Base-by-base conservation (phyloP, 2,329 filamentous ascomycete genomes). In the Alternaria atra region DNA sequence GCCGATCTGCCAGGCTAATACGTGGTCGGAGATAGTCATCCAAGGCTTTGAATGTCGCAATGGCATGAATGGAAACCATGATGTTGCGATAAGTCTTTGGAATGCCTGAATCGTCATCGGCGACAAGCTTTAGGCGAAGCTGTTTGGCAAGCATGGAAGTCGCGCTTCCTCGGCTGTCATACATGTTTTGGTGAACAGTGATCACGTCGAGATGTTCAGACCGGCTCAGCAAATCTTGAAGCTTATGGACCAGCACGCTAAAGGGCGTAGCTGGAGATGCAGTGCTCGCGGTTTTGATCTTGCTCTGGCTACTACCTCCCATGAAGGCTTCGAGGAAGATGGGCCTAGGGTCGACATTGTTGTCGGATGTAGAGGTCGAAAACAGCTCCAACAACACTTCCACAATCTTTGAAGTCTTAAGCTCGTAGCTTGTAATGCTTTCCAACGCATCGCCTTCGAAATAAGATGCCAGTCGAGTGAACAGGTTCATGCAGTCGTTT, bases 141-240 rank as follows among this genome's bases (percentile, higher is more conserved):
- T 99, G 95, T 78, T 98, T 98, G 5, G 93, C 94, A 6, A 99
- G 85, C 94, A 99, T 97, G 1, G 94, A 96, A 0, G 94, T 90
- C 23, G 94, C 93, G 74, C 92, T 97, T 78, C 90, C 96, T 60
- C 94, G 89, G 68, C 92, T 96, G 76, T 97, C 94, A 69, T 94
- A 91, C 5, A 92, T 90, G 70, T 96, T 97, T 64, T 97, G 91
- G 77, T 97, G 93, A 56, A 98, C 94, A 7, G 95, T 99, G 63
- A 97, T 88, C 44, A 99, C 94, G 76, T 99, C 95, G 72, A 98
- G 99, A 82, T 98, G 94, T 82, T 99, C 95, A 34, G 94, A 96
- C 69, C 95, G 90, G 83, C 95, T 99, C 58, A 99, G 86, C 59
- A 99, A 83, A 80, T 99, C 95, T 80, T 99, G 95, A 32, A 99